These are phyloP conservation scores for Podaxis sp. DNA, from an alignment of 768 basidiomycete genomes.

Conservation along the genomic window DNA sequence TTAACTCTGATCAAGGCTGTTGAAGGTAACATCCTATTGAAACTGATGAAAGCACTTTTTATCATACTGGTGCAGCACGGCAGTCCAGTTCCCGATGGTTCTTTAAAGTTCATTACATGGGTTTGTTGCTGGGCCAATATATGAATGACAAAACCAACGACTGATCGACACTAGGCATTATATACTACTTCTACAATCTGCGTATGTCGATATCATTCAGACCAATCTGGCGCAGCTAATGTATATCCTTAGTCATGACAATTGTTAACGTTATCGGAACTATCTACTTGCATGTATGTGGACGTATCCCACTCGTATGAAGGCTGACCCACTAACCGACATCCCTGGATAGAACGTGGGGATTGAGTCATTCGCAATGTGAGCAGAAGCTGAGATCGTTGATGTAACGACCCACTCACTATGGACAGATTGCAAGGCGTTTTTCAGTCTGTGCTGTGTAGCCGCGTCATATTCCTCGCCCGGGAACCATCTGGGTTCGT, in stretches of 20 bases:
- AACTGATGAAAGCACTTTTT: background rate
- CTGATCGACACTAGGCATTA: background rate
- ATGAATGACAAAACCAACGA: background rate
- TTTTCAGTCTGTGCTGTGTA: constrained; percentile 6
- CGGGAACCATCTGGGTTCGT: constrained; percentile 5
- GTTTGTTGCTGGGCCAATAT: background rate
- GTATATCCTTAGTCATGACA: background rate
- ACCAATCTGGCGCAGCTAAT: background rate
- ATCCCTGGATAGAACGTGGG: background rate
- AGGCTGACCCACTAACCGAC: background rate
- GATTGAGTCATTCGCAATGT: constrained; percentile 2
- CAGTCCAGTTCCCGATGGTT: constrained; percentile 3
- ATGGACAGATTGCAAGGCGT: background rate
- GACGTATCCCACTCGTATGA: background rate
- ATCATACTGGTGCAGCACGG: background rate
- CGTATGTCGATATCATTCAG: background rate
- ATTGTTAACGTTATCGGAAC: background rate
- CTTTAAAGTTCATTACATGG: constrained; percentile 9
- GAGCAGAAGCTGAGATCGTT: background rate
- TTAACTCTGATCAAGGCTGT: constrained; percentile 5
- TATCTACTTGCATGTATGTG: background rate
- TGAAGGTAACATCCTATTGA: background rate
- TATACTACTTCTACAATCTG: constrained; percentile 3
- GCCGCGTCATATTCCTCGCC: constrained; percentile 4
- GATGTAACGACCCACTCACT: background rate